A percentile compares a stretch with the other conserved stretches of the same genome.
phyloP scores from a whole-genome alignment of 192 early-diverging fungal genomes.

The Backusella tarrabulga region DNA sequence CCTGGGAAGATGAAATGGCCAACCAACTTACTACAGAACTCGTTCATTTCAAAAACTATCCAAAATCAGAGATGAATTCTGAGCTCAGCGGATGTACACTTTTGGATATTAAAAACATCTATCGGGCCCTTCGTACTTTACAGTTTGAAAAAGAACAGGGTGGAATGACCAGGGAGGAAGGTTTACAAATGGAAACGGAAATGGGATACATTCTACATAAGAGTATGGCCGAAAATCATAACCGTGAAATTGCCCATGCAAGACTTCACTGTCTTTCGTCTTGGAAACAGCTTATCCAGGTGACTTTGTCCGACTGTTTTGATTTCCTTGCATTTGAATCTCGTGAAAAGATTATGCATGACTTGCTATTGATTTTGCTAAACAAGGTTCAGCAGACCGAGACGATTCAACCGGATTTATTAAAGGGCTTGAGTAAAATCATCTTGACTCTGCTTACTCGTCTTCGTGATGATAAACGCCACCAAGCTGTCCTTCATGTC shows the following conservation, averaged over 20 bases:
- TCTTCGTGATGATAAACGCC: constrained; percentile 53
- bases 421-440: constrained; percentile 53
- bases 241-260: constrained; percentile 66
- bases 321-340: constrained; percentile 59
- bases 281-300: constrained; percentile 82
- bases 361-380: constrained; percentile 68
- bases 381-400: constrained; percentile 46
- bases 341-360: constrained; percentile 58
- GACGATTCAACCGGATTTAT: constrained; percentile 44
- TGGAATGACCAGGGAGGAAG: neutral
- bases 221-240: constrained; percentile 73
- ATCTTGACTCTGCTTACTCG: constrained; percentile 56
- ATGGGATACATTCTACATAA: constrained; percentile 61
- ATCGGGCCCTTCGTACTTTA: neutral
- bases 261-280: constrained; percentile 67
- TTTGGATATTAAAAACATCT: constrained; percentile 57
- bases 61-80: constrained; percentile 8
- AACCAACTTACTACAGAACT: constrained; percentile 28
- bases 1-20: constrained; percentile 40
- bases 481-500: constrained; percentile 33
- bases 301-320: constrained; percentile 66
- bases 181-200: constrained; percentile 40
- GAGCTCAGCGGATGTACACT: constrained; percentile 52
- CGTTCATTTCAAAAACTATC: constrained; percentile 35
- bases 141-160: neutral